phyloP scores from a whole-genome alignment of 805 yeast genomes.

The Candida palmyrensis region DNA sequence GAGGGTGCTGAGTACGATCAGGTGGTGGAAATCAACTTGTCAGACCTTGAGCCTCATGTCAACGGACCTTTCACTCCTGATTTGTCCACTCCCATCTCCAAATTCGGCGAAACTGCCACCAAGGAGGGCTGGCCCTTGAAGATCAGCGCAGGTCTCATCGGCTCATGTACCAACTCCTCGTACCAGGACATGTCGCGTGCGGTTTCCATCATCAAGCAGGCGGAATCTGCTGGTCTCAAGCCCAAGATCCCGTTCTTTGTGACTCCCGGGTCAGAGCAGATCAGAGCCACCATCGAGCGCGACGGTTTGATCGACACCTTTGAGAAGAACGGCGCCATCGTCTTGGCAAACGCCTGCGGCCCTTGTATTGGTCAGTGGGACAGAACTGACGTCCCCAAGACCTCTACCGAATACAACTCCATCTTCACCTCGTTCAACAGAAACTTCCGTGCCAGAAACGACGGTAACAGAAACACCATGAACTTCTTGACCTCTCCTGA shows the following conservation, averaged over 20 bases:
- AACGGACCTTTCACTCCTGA: slow-evolving; percentile 99
- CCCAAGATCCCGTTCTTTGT: slow-evolving; percentile 90
- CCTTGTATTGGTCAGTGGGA: slow-evolving; percentile 99
- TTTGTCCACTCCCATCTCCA: slow-evolving; percentile 90
- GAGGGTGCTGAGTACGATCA: slow-evolving; percentile 92
- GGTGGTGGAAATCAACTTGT: slow-evolving; percentile 83
- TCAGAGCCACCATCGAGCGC: slow-evolving; percentile 95
- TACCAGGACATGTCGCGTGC: slow-evolving; percentile 98
- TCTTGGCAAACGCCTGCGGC: slow-evolving; percentile 97
- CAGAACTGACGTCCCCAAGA: slow-evolving; percentile 69
- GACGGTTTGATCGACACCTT: slow-evolving; percentile 90
- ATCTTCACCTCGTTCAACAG: slow-evolving; percentile 97
- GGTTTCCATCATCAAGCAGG: slow-evolving; percentile 87
- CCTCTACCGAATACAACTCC: slow-evolving; percentile 68
- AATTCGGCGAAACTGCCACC: slow-evolving; percentile 77
- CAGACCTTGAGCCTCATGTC: slow-evolving; percentile 88
- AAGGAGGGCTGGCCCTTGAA: slow-evolving; percentile 89
- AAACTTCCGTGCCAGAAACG: slow-evolving; percentile 96
- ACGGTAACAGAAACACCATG: slow-evolving; percentile 96
- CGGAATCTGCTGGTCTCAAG: slow-evolving; percentile 85
- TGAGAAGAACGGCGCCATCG: slow-evolving; percentile 88
- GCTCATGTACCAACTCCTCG: slow-evolving; percentile 98
- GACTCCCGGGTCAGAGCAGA: slow-evolving; percentile 98
- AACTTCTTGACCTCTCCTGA: slow-evolving; percentile 99
- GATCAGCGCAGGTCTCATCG: slow-evolving; percentile 92